Evolutionary conservation across 805 yeast species (phyloP).

Genomic region (Jamesozyma gamospora): DNA sequence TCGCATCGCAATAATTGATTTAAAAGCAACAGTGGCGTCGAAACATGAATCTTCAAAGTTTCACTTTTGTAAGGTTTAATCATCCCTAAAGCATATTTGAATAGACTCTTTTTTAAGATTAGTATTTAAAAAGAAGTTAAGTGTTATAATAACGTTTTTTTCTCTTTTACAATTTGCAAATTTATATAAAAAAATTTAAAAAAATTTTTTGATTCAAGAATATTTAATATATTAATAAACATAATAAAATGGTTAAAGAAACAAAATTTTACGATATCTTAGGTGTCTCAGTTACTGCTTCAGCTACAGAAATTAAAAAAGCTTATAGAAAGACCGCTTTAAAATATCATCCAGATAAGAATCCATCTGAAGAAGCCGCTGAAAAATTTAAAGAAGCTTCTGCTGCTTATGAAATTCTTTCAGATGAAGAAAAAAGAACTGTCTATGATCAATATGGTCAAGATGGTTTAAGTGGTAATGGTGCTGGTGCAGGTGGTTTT

Average conservation of each 20-base stretch:
- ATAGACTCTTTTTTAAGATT: no score
- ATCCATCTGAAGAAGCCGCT: conserved; percentile 77
- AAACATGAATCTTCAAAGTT: no score
- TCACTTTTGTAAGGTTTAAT: no score
- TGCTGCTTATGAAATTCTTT: conserved; percentile 78
- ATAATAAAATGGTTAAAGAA: conserved; percentile 59
- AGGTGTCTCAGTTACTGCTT: conserved; percentile 62
- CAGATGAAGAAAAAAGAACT: conserved; percentile 82
- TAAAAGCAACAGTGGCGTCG: background rate
- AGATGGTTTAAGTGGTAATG: conserved; percentile 81
- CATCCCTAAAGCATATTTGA: no score
- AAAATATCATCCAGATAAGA: conserved; percentile 75
- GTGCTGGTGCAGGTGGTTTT: conserved; percentile 58
- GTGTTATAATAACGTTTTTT: no score
- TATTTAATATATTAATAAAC: conserved; percentile 8
- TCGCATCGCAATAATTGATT: background rate
- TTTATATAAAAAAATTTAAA: no score
- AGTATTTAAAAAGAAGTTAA: no score
- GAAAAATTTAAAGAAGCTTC: conserved; percentile 90
- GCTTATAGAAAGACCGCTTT: conserved; percentile 76
- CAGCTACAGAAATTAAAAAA: conserved; percentile 64
- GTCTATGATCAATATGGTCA: conserved; percentile 84
- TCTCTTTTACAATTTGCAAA: no score
- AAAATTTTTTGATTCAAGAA: no score
- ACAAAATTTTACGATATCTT: conserved; percentile 66